Base-by-base conservation (phyloP, 2,329 filamentous ascomycete genomes). In the Stagonosporopsis rhizophila region DNA sequence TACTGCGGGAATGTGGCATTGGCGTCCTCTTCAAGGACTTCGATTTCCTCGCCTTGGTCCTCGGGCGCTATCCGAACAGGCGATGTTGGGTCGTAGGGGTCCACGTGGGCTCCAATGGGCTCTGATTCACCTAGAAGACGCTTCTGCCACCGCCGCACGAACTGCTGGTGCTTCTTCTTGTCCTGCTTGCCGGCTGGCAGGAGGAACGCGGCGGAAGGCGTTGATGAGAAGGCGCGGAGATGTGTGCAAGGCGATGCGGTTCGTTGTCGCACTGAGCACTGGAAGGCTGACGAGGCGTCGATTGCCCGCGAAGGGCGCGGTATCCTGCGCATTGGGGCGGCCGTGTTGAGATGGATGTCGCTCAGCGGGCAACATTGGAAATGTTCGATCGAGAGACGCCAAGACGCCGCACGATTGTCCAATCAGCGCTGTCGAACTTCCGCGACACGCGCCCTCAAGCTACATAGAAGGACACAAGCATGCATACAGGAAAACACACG, bases 301-400 rank as follows among this genome's bases (percentile, higher is more conserved):
- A 73, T 70, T 67, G 72, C 67, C 69, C 71, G 68, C 56, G 66
- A 64, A 22, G 70, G 62, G 62, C 68, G 68, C 57, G 72, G 61
- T 75, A 75, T 75, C 67, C 72, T 71, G 58, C 72, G 73, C 73
- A 76, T 75, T 64, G 69, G 49, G 58, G 56, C 66, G 60, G 58
- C 51, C 58, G 59, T 68, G 62, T 61, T 59, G 56, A 54, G 64
- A 61, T 62, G 64, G 45, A 46, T 41, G 57, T 44, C 28, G 52
- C 44, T 47, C 45, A 35, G 52, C 19, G 14, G 47, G 46, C 55
- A 56, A 45, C 35, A 37, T 45, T 45, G 40, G 49, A 52, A 64
- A 62, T 64, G 50, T 58, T 39, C 56, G 54, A 23, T 39, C 56
- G 54, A 23, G 17, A 37, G 25, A 8, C 52, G 62, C 62, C 52